phyloP scores from a whole-genome alignment of 2,329 filamentous ascomycete species.

The Fusarium goolgardi region DNA sequence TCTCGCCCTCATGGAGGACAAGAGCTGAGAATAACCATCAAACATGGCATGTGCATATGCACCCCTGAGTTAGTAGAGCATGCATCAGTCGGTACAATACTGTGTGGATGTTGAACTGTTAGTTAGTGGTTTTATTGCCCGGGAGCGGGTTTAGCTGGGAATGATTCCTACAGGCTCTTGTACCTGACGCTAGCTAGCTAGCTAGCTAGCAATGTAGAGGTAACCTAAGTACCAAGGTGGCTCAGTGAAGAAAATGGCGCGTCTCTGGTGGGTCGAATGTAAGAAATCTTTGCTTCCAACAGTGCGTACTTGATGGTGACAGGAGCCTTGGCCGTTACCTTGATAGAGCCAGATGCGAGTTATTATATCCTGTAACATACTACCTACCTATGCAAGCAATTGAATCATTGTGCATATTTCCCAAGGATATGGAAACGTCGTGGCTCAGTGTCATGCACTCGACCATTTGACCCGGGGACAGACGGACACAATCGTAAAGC shows the following conservation, averaged over 20 bases:
- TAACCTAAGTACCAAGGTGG: background rate
- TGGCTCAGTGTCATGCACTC: background rate
- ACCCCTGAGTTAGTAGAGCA: constrained; percentile 9
- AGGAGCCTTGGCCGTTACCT: background rate
- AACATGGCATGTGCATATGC: background rate
- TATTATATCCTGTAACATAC: background rate
- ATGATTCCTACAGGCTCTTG: background rate
- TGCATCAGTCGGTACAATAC: background rate
- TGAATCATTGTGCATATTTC: background rate
- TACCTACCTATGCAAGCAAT: background rate
- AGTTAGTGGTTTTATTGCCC: background rate
- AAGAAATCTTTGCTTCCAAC: background rate
- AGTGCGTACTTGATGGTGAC: background rate
- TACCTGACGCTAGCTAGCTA: constrained; percentile 13
- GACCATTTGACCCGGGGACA: background rate
- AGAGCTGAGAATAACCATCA: constrained; percentile 2
- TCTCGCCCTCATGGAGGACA: background rate
- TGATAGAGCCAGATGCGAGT: no score
- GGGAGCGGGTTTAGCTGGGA: constrained; percentile 4
- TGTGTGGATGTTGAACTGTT: background rate
- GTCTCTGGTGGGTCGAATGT: constrained; percentile 6
- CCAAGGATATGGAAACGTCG: background rate
- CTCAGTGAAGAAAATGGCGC: constrained; percentile 8
- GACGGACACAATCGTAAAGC: background rate
- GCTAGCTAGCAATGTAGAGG: background rate